These are phyloP conservation scores for Schoenoplectus tabernaemontani DNA, from an alignment of 202 grass and related monocot species.

Conservation along the genomic window DNA sequence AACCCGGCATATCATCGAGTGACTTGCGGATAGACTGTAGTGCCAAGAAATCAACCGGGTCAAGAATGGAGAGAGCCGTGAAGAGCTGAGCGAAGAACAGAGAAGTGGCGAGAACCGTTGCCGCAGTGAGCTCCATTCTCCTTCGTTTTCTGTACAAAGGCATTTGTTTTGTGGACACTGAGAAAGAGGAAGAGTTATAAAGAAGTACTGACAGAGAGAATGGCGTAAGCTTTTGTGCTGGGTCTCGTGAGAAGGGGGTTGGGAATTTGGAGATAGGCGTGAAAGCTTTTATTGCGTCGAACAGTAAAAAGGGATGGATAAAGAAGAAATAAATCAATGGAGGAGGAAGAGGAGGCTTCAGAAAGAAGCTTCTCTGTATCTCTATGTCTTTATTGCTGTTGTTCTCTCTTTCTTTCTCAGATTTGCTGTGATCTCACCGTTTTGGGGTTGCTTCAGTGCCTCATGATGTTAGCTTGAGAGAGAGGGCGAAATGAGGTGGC, in stretches of 20 bases:
- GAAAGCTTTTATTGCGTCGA: constrained; percentile 61
- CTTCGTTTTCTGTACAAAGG: background rate
- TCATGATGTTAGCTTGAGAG: constrained; percentile 68
- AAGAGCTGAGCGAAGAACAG: constrained; percentile 28
- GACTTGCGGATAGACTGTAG: constrained; percentile 82
- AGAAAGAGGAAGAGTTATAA: constrained; percentile 19
- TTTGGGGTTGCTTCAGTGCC: background rate
- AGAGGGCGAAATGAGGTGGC: constrained; percentile 60
- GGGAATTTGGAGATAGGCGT: constrained; percentile 31
- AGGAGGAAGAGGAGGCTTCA: constrained; percentile 35
- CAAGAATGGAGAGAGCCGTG: constrained; percentile 31
- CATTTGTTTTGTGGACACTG: background rate
- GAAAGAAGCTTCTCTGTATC: constrained; percentile 35
- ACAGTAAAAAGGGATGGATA: constrained; percentile 17
- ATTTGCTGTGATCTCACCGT: constrained; percentile 19
- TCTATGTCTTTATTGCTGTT: background rate
- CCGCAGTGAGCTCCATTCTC: background rate
- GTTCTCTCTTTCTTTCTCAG: background rate
- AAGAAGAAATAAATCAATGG: constrained; percentile 23
- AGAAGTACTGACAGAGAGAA: constrained; percentile 24
- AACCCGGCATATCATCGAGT: constrained; percentile 79
- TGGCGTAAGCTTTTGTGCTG: constrained; percentile 2
- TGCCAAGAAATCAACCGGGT: constrained; percentile 82
- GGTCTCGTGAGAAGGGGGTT: constrained; percentile 19
- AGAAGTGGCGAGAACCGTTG: constrained; percentile 17